Percentiles rank a stretch among this genome's conserved stretches.
phyloP scores from a whole-genome alignment of 1,139 yeast species.

The Yamadazyma conglobata region DNA sequence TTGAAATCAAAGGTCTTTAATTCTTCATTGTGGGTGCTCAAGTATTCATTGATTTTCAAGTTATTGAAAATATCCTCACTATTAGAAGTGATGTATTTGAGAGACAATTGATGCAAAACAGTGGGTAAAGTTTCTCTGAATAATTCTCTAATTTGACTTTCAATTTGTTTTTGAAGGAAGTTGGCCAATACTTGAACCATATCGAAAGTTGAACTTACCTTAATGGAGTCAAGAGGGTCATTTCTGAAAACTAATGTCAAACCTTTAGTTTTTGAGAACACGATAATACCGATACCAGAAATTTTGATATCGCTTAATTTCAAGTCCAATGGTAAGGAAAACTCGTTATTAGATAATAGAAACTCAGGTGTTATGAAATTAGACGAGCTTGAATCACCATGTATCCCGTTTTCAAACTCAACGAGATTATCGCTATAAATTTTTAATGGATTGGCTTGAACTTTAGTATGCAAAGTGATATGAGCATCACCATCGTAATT shows the following conservation, averaged over 20 bases:
- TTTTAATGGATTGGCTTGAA: slow-evolving; percentile 80
- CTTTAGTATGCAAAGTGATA: slow-evolving; percentile 74
- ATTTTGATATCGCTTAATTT: slow-evolving; percentile 70
- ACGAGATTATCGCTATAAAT: slow-evolving; percentile 55
- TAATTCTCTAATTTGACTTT: slow-evolving; percentile 71
- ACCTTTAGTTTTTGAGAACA: slow-evolving; percentile 78
- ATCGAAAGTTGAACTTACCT: slow-evolving; percentile 82
- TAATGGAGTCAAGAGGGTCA: slow-evolving; percentile 81
- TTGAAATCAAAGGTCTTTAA: slow-evolving; percentile 19
- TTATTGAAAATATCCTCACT: slow-evolving; percentile 9
- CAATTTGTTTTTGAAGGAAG: slow-evolving; percentile 78
- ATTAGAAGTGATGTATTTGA: slow-evolving; percentile 53
- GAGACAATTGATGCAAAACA: slow-evolving; percentile 70
- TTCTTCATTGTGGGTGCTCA: slow-evolving; percentile 11
- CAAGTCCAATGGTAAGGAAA: slow-evolving; percentile 75
- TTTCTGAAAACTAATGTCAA: slow-evolving; percentile 82
- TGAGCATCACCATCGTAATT: slow-evolving; percentile 79
- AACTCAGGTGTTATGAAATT: slow-evolving; percentile 65
- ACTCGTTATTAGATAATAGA: slow-evolving; percentile 61
- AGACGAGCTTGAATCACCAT: slow-evolving; percentile 21
- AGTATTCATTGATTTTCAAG: slow-evolving; percentile 19
- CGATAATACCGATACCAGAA: slow-evolving; percentile 80
- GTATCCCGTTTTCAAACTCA: slow-evolving; percentile 32
- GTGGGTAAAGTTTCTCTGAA: slow-evolving; percentile 85
- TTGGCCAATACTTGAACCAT: slow-evolving; percentile 79